Percentiles rank a stretch among this genome's conserved stretches.
These are phyloP conservation scores for Fusarium duplospermum DNA, from an alignment of 2,329 filamentous ascomycete genomes.

Conservation along the genomic window DNA sequence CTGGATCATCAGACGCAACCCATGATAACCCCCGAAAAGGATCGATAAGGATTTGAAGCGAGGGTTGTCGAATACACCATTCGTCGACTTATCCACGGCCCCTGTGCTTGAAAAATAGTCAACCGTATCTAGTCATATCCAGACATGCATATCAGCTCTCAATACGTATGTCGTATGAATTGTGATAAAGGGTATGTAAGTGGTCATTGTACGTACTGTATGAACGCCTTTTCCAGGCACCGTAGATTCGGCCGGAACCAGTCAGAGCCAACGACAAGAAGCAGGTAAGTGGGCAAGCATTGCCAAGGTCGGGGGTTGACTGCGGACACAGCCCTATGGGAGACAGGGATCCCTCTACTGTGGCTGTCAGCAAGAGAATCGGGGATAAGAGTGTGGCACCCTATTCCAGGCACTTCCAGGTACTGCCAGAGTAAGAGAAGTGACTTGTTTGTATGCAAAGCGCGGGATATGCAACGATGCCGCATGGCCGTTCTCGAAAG, in stretches of 20 bases:
- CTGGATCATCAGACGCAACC: conserved; percentile 16
- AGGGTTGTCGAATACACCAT: not conserved
- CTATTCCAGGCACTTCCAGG: conserved; percentile 7
- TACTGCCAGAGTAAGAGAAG: not conserved
- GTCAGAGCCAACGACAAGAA: conserved; percentile 11
- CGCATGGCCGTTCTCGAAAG: not conserved
- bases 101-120: not conserved
- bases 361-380: conserved; percentile 29
- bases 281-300: conserved; percentile 34
- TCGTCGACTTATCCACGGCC: not conserved
- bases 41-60: not conserved
- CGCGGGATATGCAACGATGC: not conserved
- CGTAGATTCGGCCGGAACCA: conserved; percentile 4
- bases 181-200: not conserved
- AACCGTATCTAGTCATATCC: not conserved
- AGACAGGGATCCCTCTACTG: conserved; percentile 30
- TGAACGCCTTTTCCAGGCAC: not conserved
- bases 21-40: conserved; percentile 5
- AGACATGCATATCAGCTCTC: not conserved
- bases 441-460: not conserved
- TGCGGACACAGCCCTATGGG: conserved; percentile 42
- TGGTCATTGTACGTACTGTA: not conserved
- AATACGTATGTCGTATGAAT: not conserved
- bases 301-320: conserved; percentile 28
- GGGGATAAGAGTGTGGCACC: conserved; percentile 12